These are phyloP conservation scores for Knoxdaviesia capensis DNA, from an alignment of 2,329 filamentous ascomycete genomes.

Conservation along the genomic window DNA sequence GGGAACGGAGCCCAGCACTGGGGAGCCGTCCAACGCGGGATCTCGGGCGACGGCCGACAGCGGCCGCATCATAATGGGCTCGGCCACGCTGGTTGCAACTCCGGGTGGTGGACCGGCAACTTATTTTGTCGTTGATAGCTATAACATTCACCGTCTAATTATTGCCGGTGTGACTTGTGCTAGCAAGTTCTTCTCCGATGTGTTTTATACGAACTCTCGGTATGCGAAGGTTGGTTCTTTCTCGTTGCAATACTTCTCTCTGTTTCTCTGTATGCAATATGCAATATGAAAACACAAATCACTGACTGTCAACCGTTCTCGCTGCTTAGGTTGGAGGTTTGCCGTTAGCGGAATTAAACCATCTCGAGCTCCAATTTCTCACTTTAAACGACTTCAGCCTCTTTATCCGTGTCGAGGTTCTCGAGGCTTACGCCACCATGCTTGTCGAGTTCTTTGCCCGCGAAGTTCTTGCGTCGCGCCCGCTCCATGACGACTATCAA, in stretches of 20 bases:
- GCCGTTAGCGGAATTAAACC: slow-evolving; percentile 80
- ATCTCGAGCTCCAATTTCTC: slow-evolving; percentile 88
- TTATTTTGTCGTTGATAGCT: slow-evolving; percentile 91
- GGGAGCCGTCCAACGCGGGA: background rate
- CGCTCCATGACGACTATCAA: background rate
- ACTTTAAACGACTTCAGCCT: slow-evolving; percentile 91
- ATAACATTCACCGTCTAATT: slow-evolving; percentile 91
- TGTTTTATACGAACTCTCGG: slow-evolving; percentile 97
- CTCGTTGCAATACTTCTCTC: background rate
- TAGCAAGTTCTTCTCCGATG: slow-evolving; percentile 98
- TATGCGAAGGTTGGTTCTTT: slow-evolving; percentile 70
- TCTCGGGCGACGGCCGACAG: slow-evolving; percentile 7
- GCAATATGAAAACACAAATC: background rate
- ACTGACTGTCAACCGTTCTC: slow-evolving; percentile 4
- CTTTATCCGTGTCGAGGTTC: slow-evolving; percentile 78
- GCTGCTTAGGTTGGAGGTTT: slow-evolving; percentile 69
- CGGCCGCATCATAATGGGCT: slow-evolving; percentile 6
- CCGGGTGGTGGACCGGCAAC: slow-evolving; percentile 19
- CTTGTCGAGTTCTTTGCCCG: slow-evolving; percentile 92
- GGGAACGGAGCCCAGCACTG: too few species aligned
- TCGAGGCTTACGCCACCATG: slow-evolving; percentile 97
- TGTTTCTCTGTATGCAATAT: background rate
- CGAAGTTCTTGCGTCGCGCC: slow-evolving; percentile 41
- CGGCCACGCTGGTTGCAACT: slow-evolving; percentile 8
- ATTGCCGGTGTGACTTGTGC: slow-evolving; percentile 96